Evolutionary conservation across 495 filamentous ascomycete genomes (phyloP).

Genomic region (Penicillium coprophilum): DNA sequence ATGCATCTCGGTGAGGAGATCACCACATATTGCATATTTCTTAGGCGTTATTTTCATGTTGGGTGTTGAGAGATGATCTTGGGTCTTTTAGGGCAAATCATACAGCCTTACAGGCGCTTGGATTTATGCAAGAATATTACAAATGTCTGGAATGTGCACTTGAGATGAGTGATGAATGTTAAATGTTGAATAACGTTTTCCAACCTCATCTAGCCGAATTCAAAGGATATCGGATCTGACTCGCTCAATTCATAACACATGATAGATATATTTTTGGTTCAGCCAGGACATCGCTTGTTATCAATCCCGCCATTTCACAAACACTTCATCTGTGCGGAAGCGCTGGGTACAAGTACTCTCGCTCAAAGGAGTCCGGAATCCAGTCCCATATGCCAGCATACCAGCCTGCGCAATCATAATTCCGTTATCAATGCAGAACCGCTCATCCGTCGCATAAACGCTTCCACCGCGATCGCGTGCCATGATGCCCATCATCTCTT

Average conservation of each 20-base stretch:
- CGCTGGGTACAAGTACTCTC: slow-evolving; percentile 91
- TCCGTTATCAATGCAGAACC: slow-evolving; percentile 98
- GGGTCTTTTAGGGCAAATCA: background rate
- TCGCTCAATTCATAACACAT: slow-evolving; percentile 26
- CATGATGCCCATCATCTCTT: slow-evolving; percentile 99
- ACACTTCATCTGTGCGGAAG: slow-evolving; percentile 92
- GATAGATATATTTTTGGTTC: slow-evolving; percentile 14
- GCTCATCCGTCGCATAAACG: slow-evolving; percentile 92
- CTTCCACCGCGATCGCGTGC: slow-evolving; percentile 84
- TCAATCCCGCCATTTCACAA: slow-evolving; percentile 81
- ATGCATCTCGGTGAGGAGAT: background rate
- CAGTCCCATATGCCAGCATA: slow-evolving; percentile 75
- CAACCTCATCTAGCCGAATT: slow-evolving; percentile 13
- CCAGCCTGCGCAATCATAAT: slow-evolving; percentile 99
- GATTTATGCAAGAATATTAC: slow-evolving; percentile 5
- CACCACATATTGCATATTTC: slow-evolving; percentile 8
- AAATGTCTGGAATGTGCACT: background rate
- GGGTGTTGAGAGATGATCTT: background rate
- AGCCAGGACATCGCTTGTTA: slow-evolving; percentile 2
- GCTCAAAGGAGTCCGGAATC: slow-evolving; percentile 70
- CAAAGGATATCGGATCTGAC: slow-evolving; percentile 2
- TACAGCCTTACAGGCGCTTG: slow-evolving; percentile 1
- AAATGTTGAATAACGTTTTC: background rate
- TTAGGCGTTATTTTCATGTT: slow-evolving; percentile 6
- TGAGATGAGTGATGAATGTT: background rate